Conservation (phyloP, 495 filamentous ascomycete genomes). For the Penicillium maclennaniae region DNA sequence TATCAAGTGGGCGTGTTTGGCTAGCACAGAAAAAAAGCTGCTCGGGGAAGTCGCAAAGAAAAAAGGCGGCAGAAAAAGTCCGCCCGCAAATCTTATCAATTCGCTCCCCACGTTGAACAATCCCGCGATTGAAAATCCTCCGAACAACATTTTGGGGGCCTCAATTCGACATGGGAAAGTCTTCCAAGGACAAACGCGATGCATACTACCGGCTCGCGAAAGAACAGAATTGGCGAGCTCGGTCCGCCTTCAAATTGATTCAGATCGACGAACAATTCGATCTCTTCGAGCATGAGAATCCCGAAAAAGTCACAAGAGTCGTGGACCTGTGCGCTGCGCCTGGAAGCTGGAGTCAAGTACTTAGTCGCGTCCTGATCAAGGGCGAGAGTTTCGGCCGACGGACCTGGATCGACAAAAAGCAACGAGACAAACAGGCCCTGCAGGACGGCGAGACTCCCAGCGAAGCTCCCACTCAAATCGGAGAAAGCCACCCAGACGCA, state of each 20-base stretch:
- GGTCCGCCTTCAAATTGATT: conserved; percentile 93
- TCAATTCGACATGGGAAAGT: conserved; percentile 74
- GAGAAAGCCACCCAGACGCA: conserved; percentile 29
- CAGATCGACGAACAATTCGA: conserved; percentile 97
- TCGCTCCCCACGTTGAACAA: conserved; percentile 29
- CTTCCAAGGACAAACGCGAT: conserved; percentile 97
- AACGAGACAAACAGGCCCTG: conserved; percentile 44
- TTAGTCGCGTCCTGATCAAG: conserved; percentile 87
- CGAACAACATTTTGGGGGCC: conserved; percentile 2
- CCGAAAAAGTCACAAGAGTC: conserved; percentile 74
- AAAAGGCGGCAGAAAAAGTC: conserved; percentile 40
- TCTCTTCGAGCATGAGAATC: conserved; percentile 64
- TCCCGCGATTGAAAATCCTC: conserved; percentile 12
- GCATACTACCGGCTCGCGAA: conserved; percentile 97
- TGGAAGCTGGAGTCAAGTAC: conserved; percentile 93
- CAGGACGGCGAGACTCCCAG: conserved; percentile 32
- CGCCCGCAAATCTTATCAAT: conserved; percentile 40
- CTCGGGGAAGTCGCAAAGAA: conserved; percentile 20
- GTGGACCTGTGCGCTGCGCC: conserved; percentile 96
- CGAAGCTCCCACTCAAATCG: conserved; percentile 19
- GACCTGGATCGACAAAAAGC: conserved; percentile 80
- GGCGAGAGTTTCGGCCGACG: conserved; percentile 81
- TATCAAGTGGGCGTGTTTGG: not conserved
- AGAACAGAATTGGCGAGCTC: conserved; percentile 96
- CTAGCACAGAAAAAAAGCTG: conserved; percentile 7